phyloP scores from a whole-genome alignment of 495 filamentous ascomycete genomes.

The Tetracladium marchalianum region DNA sequence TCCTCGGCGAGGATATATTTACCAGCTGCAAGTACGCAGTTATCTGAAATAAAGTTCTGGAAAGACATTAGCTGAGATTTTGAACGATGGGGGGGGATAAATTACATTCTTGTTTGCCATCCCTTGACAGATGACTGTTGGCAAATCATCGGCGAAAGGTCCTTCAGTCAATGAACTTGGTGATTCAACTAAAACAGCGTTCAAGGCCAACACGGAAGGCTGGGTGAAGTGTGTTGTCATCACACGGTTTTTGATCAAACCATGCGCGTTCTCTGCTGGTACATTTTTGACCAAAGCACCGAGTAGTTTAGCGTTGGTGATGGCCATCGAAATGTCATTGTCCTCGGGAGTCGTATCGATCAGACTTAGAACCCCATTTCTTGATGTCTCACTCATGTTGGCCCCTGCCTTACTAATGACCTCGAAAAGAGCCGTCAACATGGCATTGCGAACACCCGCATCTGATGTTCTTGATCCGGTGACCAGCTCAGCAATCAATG shows the following conservation, averaged over 20 bases:
- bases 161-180: constrained; percentile 54
- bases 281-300: constrained; percentile 82
- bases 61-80: constrained; percentile 4
- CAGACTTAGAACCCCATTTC: constrained; percentile 67
- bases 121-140: constrained; percentile 68
- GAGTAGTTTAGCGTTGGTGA: constrained; percentile 81
- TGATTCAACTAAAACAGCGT: constrained; percentile 76
- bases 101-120: constrained; percentile 62
- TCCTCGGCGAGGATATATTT: constrained; percentile 73
- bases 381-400: constrained; percentile 89
- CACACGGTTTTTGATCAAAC: constrained; percentile 72
- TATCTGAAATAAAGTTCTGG: constrained; percentile 75
- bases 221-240: constrained; percentile 59
- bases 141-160: constrained; percentile 57
- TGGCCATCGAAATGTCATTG: constrained; percentile 62
- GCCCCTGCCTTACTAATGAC: constrained; percentile 87
- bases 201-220: constrained; percentile 68
- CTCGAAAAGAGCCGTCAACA: constrained; percentile 95
- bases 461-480: constrained; percentile 88
- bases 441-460: constrained; percentile 81
- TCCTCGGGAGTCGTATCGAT: constrained; percentile 79
- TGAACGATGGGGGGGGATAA: not conserved
- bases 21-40: constrained; percentile 86
- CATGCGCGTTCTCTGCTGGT: constrained; percentile 49
- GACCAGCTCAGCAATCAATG: constrained; percentile 74